phyloP scores from a whole-genome alignment of 352 stramenopile genomes.

The Pythium pyrilobum region DNA sequence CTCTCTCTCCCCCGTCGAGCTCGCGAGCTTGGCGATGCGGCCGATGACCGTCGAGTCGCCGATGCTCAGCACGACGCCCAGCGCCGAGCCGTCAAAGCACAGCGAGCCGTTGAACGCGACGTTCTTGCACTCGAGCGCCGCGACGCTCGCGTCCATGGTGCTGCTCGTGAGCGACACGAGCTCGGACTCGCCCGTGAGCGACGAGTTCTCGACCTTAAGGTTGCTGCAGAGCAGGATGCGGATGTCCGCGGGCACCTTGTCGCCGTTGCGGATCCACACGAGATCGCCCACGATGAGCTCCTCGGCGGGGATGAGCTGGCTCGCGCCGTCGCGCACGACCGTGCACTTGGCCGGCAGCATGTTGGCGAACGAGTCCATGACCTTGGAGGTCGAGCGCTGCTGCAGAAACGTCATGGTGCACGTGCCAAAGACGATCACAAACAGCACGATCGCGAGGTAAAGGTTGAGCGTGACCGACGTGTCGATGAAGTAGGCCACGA shows the following conservation, averaged over 20 bases:
- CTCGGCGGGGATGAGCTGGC: slow-evolving; percentile 31
- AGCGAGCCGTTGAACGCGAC: slow-evolving; percentile 44
- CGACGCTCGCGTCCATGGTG: slow-evolving; percentile 14
- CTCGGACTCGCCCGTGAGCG: slow-evolving; percentile 54
- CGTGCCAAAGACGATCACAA: slow-evolving; percentile 31
- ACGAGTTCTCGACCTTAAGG: slow-evolving; percentile 63
- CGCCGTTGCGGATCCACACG: slow-evolving; percentile 41
- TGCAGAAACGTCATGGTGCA: slow-evolving; percentile 41
- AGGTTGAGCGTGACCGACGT: slow-evolving; percentile 32
- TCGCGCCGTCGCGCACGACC: slow-evolving; percentile 40
- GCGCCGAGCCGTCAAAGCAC: slow-evolving; percentile 37
- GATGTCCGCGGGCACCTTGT: slow-evolving; percentile 50
- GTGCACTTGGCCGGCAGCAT: slow-evolving; percentile 36
- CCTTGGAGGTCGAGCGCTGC: slow-evolving; percentile 29
- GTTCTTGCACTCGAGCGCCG: slow-evolving; percentile 42
- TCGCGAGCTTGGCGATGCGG: slow-evolving; percentile 38
- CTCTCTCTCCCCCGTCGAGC: slow-evolving; percentile 22
- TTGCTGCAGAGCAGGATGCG: slow-evolving; percentile 39
- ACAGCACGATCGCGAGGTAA: slow-evolving; percentile 35
- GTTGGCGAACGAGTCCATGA: slow-evolving; percentile 51
- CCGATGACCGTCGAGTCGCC: slow-evolving; percentile 49
- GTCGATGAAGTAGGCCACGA: slow-evolving; percentile 37
- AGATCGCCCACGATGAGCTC: slow-evolving; percentile 47
- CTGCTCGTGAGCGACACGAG: slow-evolving; percentile 29
- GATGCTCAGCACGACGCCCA: slow-evolving; percentile 37